A percentile compares a stretch with the other conserved stretches of the same genome.
Evolutionary conservation across 2,329 filamentous ascomycete species (phyloP).

Genomic region (Trichoderma pleuroti): DNA sequence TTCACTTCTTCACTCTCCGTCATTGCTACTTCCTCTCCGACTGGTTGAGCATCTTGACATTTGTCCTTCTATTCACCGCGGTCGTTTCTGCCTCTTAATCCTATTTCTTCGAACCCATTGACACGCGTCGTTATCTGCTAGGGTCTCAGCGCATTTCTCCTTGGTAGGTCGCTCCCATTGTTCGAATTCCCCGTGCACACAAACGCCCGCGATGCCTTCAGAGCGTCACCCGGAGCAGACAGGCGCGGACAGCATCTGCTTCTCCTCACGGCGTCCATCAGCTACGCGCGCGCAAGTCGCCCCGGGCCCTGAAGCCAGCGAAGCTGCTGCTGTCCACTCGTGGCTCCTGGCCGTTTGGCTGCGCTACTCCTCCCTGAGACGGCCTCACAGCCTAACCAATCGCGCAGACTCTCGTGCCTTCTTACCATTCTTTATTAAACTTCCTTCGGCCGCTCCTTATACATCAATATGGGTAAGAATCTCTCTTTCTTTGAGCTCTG

Average conservation of each 20-base stretch:
- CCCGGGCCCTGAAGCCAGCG: background rate
- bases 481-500: slow-evolving; percentile 29
- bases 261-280: background rate
- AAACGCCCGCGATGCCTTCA: background rate
- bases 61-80: slow-evolving; percentile 18
- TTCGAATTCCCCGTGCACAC: background rate
- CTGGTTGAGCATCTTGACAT: slow-evolving; percentile 19
- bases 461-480: slow-evolving; percentile 42
- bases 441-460: slow-evolving; percentile 37
- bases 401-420: slow-evolving; percentile 28
- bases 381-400: slow-evolving; percentile 26
- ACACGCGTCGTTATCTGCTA: slow-evolving; percentile 31
- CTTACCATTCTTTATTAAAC: slow-evolving; percentile 27
- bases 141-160: slow-evolving; percentile 14
- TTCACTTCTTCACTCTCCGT: slow-evolving; percentile 29
- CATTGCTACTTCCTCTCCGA: slow-evolving; percentile 37
- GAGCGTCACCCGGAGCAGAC: background rate
- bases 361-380: background rate
- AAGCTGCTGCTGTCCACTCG: slow-evolving; percentile 6
- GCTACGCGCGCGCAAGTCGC: background rate
- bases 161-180: slow-evolving; percentile 16
- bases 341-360: slow-evolving; percentile 18
- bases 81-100: slow-evolving; percentile 27
- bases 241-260: background rate
- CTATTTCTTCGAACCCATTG: slow-evolving; percentile 32